Evolutionary conservation across 257 asterid species (phyloP), one percentile per base, ranked within the genome.

Genomic region (Linaria vulgaris): DNA sequence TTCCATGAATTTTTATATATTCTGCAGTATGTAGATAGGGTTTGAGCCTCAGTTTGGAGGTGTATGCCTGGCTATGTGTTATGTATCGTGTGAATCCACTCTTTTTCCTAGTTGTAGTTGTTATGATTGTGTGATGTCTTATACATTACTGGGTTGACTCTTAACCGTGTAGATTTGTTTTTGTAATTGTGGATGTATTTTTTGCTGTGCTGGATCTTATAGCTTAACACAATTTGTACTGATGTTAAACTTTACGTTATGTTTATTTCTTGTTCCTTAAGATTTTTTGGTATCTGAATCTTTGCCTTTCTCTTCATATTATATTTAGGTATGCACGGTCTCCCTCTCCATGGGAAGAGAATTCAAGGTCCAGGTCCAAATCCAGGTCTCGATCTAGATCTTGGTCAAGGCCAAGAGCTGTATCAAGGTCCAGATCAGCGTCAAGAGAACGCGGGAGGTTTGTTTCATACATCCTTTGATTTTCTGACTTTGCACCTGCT

Each of bases 401-500:
- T 17, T n/a, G 1, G 49, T 44, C 49, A 13, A 59, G 39, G 50
- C 39, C 51, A 41, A 59, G 64, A 31, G 23, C 38, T 6, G 75
- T 86, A 74, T 80, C 82, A 23, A 70, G 84, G 76, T 74, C 86
- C 16, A 70, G 85, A 41, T 85, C 94, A 25, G 73, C 72, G 59
- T 80, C 96, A 25, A 79, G 95, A 74, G 85, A 83, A 30, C 92
- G 90, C 64, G 95, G 85, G 69, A 83, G 95, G 95, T 81, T 25
- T 41, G 82, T 74, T 52, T 34, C 47, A 17, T 17, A 17, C 20
- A 25, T 43, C 24, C 9, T 46, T 54, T 41, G 67, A 21, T 56
- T 59, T 56, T 21, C 50, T 61, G 45, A 6, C 24, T 13, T 31
- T 14, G 63, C 27, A 46, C 46, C 10, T 44, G 52, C 17, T 14